A percentile compares a stretch with the other conserved stretches of the same genome.
phyloP scores from a whole-genome alignment of 2,329 filamentous ascomycete genomes.

The Hymenoscyphus albidus region DNA sequence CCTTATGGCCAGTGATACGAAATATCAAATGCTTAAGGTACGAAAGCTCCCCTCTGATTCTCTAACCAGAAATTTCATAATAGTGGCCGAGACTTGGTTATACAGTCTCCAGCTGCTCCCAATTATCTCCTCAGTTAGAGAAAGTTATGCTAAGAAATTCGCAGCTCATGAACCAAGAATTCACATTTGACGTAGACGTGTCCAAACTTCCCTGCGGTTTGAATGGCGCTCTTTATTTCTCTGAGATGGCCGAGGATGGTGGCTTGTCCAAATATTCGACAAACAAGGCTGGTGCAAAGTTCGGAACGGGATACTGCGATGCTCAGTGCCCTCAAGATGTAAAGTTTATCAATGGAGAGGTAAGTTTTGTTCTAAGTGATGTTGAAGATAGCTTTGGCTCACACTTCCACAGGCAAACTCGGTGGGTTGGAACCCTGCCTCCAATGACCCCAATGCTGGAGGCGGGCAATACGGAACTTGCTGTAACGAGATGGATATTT shows the following conservation, averaged over 20 bases:
- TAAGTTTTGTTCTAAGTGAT: slow-evolving; percentile 27
- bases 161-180: slow-evolving; percentile 59
- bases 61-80: too few relatives aligned
- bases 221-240: slow-evolving; percentile 68
- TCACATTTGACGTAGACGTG: slow-evolving; percentile 71
- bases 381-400: neutral
- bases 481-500: slow-evolving; percentile 67
- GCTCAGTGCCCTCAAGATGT: slow-evolving; percentile 52
- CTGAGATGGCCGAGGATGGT: slow-evolving; percentile 61
- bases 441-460: slow-evolving; percentile 51
- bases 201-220: slow-evolving; percentile 66
- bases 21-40: slow-evolving; percentile 60
- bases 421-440: slow-evolving; percentile 47
- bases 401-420: slow-evolving; percentile 46
- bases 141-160: too few relatives aligned
- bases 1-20: slow-evolving; percentile 54
- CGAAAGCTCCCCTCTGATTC: too few relatives aligned
- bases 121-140: too few relatives aligned
- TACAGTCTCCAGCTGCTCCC: too few relatives aligned
- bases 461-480: slow-evolving; percentile 54
- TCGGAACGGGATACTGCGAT: slow-evolving; percentile 63
- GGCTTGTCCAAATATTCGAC: slow-evolving; percentile 48
- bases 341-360: slow-evolving; percentile 52
- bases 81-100: too few relatives aligned
- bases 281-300: slow-evolving; percentile 56